phyloP scores from a whole-genome alignment of 257 asterid genomes.

The Cinchona pubescens region DNA sequence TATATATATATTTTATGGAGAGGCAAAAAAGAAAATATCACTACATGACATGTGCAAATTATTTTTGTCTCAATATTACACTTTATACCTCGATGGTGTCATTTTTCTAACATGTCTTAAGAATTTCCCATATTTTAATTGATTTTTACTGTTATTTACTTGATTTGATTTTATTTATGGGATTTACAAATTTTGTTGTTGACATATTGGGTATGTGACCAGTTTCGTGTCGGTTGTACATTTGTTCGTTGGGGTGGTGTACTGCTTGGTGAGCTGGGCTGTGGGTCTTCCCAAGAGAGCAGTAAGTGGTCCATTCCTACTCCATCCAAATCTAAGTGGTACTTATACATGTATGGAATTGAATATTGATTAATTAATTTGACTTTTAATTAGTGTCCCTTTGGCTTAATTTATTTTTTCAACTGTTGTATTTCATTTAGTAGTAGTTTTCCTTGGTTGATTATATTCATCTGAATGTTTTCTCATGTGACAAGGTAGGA shows the following conservation, averaged over 20 bases:
- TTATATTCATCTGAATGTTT: neutral
- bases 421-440: neutral
- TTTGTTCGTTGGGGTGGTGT: constrained; percentile 71
- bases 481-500: neutral
- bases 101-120: too few species aligned
- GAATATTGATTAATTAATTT: too few species aligned
- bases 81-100: too few species aligned
- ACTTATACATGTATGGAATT: too few species aligned
- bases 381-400: neutral
- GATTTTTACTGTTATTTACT: neutral
- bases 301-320: constrained; percentile 46
- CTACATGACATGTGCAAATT: too few species aligned
- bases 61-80: too few species aligned
- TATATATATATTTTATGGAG: too few species aligned
- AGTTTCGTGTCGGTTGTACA: constrained; percentile 85
- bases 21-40: too few species aligned
- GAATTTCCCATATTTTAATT: too few species aligned
- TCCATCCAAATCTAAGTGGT: neutral
- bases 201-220: constrained; percentile 16
- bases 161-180: neutral
- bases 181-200: neutral
- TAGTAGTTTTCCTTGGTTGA: neutral
- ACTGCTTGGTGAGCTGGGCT: constrained; percentile 70
- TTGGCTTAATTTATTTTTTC: neutral
- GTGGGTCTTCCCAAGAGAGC: constrained; percentile 98